Percentiles rank a stretch among this genome's conserved stretches.
Evolutionary conservation across 2,329 filamentous ascomycete species (phyloP).

Genomic region (Stachybotrys elegans): DNA sequence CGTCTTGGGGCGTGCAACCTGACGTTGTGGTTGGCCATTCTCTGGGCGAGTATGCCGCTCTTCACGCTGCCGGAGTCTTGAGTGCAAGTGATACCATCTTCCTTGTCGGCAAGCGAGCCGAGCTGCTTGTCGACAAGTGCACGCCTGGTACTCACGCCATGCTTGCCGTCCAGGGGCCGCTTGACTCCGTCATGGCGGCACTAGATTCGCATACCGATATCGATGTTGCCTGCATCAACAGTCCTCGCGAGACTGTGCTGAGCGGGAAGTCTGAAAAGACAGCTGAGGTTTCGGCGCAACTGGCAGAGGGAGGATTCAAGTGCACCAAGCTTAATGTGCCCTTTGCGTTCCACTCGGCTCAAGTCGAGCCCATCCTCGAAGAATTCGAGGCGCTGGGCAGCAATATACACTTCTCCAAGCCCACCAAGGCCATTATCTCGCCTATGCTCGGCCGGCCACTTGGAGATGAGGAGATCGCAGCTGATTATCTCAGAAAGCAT

Average conservation of each 20-base stretch:
- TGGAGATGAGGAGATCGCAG: constrained; percentile 39
- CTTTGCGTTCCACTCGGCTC: constrained; percentile 49
- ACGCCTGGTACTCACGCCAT: constrained; percentile 27
- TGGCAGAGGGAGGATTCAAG: constrained; percentile 30
- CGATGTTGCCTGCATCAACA: constrained; percentile 69
- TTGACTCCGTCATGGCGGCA: not conserved
- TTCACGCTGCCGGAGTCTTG: constrained; percentile 54
- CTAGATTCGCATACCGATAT: constrained; percentile 26
- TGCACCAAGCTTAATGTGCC: constrained; percentile 43
- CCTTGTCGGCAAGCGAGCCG: constrained; percentile 55
- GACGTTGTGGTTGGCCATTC: constrained; percentile 42
- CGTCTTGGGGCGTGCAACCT: constrained; percentile 29
- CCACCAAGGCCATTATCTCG: constrained; percentile 56
- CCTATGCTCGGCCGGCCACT: constrained; percentile 55
- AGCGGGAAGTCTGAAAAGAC: constrained; percentile 38
- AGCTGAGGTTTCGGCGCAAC: constrained; percentile 34
- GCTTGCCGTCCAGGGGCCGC: constrained; percentile 10
- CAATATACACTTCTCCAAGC: constrained; percentile 33
- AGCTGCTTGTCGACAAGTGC: constrained; percentile 50
- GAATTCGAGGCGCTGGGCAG: constrained; percentile 47
- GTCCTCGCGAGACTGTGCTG: constrained; percentile 70
- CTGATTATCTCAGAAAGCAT: constrained; percentile 55
- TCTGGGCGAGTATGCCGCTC: constrained; percentile 58
- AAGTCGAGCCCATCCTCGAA: constrained; percentile 50
- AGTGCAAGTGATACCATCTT: constrained; percentile 55